These are phyloP conservation scores for Saccharomycopsis hybrid DNA, from an alignment of 1,139 yeast species.

Conservation along the genomic window DNA sequence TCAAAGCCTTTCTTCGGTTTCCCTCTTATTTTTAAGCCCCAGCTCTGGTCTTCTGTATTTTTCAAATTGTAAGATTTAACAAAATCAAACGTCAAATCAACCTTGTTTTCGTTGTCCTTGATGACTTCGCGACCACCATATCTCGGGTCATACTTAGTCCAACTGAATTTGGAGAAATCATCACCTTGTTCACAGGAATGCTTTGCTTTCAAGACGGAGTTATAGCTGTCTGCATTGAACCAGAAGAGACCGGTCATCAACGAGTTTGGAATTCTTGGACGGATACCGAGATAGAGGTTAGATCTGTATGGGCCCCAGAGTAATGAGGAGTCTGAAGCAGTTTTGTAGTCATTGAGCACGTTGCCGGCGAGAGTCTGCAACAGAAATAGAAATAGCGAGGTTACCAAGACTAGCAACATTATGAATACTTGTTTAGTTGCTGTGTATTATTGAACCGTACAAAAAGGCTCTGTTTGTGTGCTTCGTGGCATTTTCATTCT, in stretches of 20 bases:
- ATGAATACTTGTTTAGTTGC: too few species aligned
- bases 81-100: slow-evolving; percentile 64
- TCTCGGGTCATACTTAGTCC: slow-evolving; percentile 85
- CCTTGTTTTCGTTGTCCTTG: slow-evolving; percentile 56
- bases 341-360: slow-evolving; percentile 24
- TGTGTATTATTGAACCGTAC: too few species aligned
- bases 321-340: slow-evolving; percentile 38
- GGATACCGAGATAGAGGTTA: slow-evolving; percentile 75
- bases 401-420: too few species aligned
- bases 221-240: slow-evolving; percentile 62
- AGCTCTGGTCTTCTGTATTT: slow-evolving; percentile 46
- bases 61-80: slow-evolving; percentile 53
- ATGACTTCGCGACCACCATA: slow-evolving; percentile 78
- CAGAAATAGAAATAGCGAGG: too few species aligned
- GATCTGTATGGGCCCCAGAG: slow-evolving; percentile 95
- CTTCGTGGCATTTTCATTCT: too few species aligned
- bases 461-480: too few species aligned
- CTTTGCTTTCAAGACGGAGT: slow-evolving; percentile 57
- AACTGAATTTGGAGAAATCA: slow-evolving; percentile 68
- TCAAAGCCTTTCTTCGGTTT: slow-evolving; percentile 47
- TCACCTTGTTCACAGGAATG: slow-evolving; percentile 78
- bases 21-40: slow-evolving; percentile 72
- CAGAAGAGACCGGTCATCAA: slow-evolving; percentile 82
- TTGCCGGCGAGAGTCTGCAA: too few species aligned
- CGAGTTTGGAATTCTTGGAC: slow-evolving; percentile 76